Percentiles rank a stretch among this genome's conserved stretches.
Conservation (phyloP, 2,329 filamentous ascomycete genomes). For the Byssothecium circinans region DNA sequence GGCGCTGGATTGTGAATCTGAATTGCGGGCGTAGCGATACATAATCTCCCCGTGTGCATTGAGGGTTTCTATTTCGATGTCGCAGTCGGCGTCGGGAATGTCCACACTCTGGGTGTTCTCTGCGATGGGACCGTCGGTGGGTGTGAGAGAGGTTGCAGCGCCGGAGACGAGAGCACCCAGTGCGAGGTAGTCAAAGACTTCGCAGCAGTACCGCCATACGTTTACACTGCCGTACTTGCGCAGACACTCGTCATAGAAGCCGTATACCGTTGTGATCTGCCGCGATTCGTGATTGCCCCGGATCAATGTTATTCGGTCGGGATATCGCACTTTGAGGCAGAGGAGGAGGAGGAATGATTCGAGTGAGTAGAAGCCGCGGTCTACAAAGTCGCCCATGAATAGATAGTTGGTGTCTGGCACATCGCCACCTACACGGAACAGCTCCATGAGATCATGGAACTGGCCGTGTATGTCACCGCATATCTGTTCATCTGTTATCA, state of each 20-base stretch:
- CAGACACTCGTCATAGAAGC: slow-evolving; percentile 77
- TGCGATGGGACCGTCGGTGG: slow-evolving; percentile 57
- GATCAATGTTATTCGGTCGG: slow-evolving; percentile 95
- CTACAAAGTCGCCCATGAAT: slow-evolving; percentile 99
- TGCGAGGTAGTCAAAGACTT: slow-evolving; percentile 95
- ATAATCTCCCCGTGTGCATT: slow-evolving; percentile 81
- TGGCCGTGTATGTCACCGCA: slow-evolving; percentile 79
- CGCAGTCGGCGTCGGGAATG: slow-evolving; percentile 61
- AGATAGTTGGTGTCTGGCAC: slow-evolving; percentile 95
- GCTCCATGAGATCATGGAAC: slow-evolving; percentile 95
- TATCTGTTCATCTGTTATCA: slow-evolving; percentile 5
- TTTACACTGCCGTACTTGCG: slow-evolving; percentile 62
- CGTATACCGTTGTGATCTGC: slow-evolving; percentile 77
- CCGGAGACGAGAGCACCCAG: slow-evolving; percentile 90
- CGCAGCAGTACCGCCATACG: slow-evolving; percentile 70
- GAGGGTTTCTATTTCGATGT: slow-evolving; percentile 90
- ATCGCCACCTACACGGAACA: slow-evolving; percentile 90
- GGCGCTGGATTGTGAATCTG: slow-evolving; percentile 41
- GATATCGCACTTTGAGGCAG: slow-evolving; percentile 96
- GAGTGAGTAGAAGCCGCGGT: slow-evolving; percentile 97
- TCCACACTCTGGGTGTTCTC: slow-evolving; percentile 53
- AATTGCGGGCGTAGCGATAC: slow-evolving; percentile 64
- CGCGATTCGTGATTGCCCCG: slow-evolving; percentile 85
- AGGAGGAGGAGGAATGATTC: slow-evolving; percentile 97
- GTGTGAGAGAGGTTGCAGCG: slow-evolving; percentile 67